A percentile compares a stretch with the other conserved stretches of the same genome.
Evolutionary conservation across 23 red algal genomes (phyloP).

Genomic region (Agarophyton chilense): DNA sequence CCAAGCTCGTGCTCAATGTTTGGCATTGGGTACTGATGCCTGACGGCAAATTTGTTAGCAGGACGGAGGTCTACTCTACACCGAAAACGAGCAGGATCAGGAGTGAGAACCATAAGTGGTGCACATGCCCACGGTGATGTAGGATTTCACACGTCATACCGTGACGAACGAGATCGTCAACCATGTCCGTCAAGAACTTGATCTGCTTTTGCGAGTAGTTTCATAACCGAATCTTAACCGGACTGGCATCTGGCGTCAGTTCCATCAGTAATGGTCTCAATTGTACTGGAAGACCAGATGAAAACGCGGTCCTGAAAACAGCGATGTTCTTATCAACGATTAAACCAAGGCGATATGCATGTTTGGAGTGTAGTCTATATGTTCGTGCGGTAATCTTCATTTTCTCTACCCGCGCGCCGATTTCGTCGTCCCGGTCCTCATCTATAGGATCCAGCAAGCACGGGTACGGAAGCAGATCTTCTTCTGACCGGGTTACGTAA

Average conservation of each 20-base stretch:
- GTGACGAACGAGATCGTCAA: neutral
- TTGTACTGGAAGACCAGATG: neutral
- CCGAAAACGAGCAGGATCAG: too few relatives aligned
- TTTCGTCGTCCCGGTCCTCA: too few relatives aligned
- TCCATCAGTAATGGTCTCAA: neutral
- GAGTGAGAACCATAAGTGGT: too few relatives aligned
- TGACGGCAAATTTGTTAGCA: too few relatives aligned
- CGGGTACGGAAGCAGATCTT: too few relatives aligned
- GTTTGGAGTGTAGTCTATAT: neutral
- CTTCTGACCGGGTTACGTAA: neutral
- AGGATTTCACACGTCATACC: conserved; percentile 11
- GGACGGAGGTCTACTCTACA: too few relatives aligned
- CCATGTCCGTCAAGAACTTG: neutral
- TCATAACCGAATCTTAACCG: neutral
- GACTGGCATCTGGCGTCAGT: neutral
- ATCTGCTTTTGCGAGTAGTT: conserved; percentile 15
- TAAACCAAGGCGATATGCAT: neutral
- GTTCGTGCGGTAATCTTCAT: neutral
- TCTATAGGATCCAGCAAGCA: too few relatives aligned
- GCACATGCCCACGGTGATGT: too few relatives aligned
- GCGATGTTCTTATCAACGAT: neutral
- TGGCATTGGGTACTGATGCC: too few relatives aligned
- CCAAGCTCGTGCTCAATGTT: too few relatives aligned
- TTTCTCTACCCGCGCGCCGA: too few relatives aligned
- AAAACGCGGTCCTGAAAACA: conserved; percentile 8